Evolutionary conservation across 2,329 filamentous ascomycete species (phyloP).

Genomic region (Podosphaera fusca): DNA sequence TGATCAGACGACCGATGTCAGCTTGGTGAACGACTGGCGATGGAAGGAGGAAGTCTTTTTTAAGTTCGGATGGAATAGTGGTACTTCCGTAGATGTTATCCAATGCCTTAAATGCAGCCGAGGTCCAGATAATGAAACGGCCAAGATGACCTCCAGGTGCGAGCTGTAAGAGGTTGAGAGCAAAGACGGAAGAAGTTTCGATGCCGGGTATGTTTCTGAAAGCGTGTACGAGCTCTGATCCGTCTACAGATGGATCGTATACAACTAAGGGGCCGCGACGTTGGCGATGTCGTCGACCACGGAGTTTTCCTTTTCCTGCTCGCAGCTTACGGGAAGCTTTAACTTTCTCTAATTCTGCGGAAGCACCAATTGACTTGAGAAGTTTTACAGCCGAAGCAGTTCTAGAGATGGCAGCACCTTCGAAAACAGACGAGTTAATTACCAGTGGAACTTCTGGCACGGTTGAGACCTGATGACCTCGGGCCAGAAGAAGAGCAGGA

Average conservation of each 20-base stretch:
- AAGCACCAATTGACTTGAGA: slow-evolving; percentile 76
- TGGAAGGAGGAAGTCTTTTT: slow-evolving; percentile 98
- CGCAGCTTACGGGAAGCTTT: slow-evolving; percentile 91
- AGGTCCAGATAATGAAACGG: slow-evolving; percentile 98
- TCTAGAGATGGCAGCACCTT: slow-evolving; percentile 58
- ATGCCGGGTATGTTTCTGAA: slow-evolving; percentile 99
- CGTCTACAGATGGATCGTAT: slow-evolving; percentile 88
- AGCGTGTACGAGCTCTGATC: slow-evolving; percentile 76
- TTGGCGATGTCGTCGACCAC: slow-evolving; percentile 89
- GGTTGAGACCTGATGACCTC: slow-evolving; percentile 81
- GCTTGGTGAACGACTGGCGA: slow-evolving; percentile 82
- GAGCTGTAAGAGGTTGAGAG: slow-evolving; percentile 96
- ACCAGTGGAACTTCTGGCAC: slow-evolving; percentile 95
- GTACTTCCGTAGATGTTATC: slow-evolving; percentile 94
- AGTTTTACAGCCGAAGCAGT: slow-evolving; percentile 71
- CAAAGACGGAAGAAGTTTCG: slow-evolving; percentile 82
- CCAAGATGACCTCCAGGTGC: slow-evolving; percentile 96
- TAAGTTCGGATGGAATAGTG: slow-evolving; percentile 68
- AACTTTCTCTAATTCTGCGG: slow-evolving; percentile 82
- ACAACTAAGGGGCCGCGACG: slow-evolving; percentile 93
- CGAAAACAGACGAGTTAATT: slow-evolving; percentile 74
- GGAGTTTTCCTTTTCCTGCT: slow-evolving; percentile 96
- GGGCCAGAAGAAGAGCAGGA: slow-evolving; percentile 82
- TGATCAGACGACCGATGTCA: slow-evolving; percentile 94
- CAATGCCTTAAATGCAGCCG: slow-evolving; percentile 83